Conservation (phyloP, 2,329 filamentous ascomycete species). For the Bipolaris victoriae region DNA sequence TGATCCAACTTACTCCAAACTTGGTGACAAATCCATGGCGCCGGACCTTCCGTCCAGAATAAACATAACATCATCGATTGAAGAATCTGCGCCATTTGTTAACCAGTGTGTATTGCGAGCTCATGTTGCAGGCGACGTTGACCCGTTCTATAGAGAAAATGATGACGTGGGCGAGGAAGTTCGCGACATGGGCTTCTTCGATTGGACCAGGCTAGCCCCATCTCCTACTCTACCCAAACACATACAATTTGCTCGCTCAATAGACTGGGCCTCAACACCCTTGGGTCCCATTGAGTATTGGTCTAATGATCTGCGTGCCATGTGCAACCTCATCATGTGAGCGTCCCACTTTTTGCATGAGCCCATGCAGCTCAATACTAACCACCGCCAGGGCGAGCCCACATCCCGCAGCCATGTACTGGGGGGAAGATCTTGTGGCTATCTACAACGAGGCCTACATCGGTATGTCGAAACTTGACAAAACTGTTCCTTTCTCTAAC, state of each 20-base stretch:
- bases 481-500: conserved; percentile 3
- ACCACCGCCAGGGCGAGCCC: conserved; percentile 42
- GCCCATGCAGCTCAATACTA: background rate
- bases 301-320: conserved; percentile 72
- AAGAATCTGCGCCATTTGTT: conserved; percentile 38
- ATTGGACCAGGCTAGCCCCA: conserved; percentile 77
- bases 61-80: conserved; percentile 29
- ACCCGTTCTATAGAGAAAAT: conserved; percentile 45
- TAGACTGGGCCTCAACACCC: conserved; percentile 75
- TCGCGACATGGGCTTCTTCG: conserved; percentile 66
- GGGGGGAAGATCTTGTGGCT: conserved; percentile 71
- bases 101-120: conserved; percentile 52
- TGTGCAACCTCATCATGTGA: conserved; percentile 80
- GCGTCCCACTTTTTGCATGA: background rate
- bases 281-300: conserved; percentile 78
- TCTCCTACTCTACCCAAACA: conserved; percentile 70
- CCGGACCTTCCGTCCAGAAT: conserved; percentile 20
- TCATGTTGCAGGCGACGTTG: conserved; percentile 49
- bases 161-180: conserved; percentile 27
- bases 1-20: conserved; percentile 8
- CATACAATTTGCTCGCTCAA: conserved; percentile 72
- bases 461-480: conserved; percentile 25
- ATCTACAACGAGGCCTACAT: conserved; percentile 76
- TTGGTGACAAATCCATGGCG: conserved; percentile 7
- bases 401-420: conserved; percentile 74